Evolutionary conservation across 805 yeast genomes (phyloP).

Genomic region (Saturnispora dispora): DNA sequence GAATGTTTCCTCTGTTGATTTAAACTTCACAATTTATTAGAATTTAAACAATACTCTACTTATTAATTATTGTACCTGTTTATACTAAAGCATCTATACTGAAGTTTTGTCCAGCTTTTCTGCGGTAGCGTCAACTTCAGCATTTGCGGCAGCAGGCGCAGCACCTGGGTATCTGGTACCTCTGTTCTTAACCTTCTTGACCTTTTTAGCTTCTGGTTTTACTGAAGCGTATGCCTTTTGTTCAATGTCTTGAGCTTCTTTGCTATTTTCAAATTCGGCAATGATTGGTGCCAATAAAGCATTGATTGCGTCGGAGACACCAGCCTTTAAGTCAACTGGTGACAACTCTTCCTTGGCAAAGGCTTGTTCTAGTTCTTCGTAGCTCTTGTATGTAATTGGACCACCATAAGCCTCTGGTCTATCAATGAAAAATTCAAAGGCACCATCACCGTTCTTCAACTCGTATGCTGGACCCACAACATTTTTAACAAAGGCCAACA

Average conservation of each 20-base stretch:
- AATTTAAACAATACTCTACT: background rate
- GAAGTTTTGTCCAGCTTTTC: conserved; percentile 33
- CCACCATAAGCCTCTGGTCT: conserved; percentile 99
- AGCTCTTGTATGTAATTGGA: conserved; percentile 59
- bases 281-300: conserved; percentile 77
- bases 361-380: conserved; percentile 63
- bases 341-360: conserved; percentile 66
- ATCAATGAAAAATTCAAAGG: conserved; percentile 61
- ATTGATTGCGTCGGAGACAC: conserved; percentile 82
- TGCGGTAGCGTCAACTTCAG: conserved; percentile 27
- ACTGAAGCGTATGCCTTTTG: conserved; percentile 79
- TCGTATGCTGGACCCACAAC: conserved; percentile 83
- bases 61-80: background rate
- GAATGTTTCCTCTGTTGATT: background rate
- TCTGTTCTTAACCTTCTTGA: conserved; percentile 74
- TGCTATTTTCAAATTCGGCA: conserved; percentile 48
- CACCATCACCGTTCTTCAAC: conserved; percentile 50
- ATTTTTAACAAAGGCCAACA: conserved; percentile 74
- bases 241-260: conserved; percentile 69
- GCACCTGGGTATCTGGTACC: conserved; percentile 87
- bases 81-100: conserved; percentile 17
- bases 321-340: conserved; percentile 90
- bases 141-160: conserved; percentile 20
- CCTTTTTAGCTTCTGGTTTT: conserved; percentile 48
- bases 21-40: background rate